Evolutionary conservation across 306 rosid species (phyloP).

Genomic region (Prinsepia uniflora): DNA sequence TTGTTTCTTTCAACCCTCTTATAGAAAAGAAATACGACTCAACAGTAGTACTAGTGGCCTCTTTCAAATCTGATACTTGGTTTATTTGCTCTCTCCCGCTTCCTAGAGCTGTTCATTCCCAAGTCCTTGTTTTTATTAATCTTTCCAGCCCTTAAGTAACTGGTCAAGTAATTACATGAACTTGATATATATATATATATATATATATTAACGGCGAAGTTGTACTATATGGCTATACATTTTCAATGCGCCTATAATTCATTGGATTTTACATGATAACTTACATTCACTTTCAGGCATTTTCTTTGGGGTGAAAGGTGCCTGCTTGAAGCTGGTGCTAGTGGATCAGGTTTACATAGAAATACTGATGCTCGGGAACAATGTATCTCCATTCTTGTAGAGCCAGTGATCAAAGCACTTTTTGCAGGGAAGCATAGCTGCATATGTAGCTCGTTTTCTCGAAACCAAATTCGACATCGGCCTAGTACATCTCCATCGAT

Average conservation of each 20-base stretch:
- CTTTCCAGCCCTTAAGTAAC: too few species aligned
- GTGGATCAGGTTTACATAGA: conserved; percentile 38
- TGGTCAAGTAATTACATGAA: background rate
- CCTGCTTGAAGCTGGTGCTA: conserved; percentile 31
- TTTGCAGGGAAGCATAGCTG: conserved; percentile 28
- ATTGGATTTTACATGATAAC: background rate
- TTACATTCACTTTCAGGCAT: background rate
- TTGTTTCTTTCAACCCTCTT: background rate
- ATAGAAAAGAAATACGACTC: too few species aligned
- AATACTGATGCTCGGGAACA: conserved; percentile 42
- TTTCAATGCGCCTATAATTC: background rate
- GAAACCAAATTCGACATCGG: conserved; percentile 29
- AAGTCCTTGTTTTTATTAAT: background rate
- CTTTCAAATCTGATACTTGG: background rate
- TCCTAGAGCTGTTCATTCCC: background rate
- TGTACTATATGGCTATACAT: background rate
- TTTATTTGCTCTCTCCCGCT: background rate
- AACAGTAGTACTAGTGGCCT: too few species aligned
- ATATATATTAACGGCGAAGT: background rate
- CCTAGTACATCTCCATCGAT: conserved; percentile 33
- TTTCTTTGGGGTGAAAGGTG: conserved; percentile 30
- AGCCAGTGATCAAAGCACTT: conserved; percentile 31
- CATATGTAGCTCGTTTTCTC: conserved; percentile 50
- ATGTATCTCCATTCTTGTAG: conserved; percentile 32
- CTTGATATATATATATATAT: background rate